Conservation (phyloP, 2,329 filamentous ascomycete species). For the Bipolaris oryzae region DNA sequence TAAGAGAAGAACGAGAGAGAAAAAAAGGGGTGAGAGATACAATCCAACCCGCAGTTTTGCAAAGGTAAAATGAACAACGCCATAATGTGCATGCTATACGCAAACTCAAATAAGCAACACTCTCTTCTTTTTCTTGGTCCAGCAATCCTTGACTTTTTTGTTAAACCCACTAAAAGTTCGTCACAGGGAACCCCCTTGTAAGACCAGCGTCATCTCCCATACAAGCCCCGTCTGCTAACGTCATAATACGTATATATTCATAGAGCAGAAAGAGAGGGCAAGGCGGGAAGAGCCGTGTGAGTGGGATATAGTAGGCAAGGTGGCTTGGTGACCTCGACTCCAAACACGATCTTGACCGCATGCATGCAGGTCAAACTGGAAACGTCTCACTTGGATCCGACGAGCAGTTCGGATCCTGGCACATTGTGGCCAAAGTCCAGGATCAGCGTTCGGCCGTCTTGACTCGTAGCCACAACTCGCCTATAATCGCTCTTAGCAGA, state of each 20-base stretch:
- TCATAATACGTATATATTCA: neutral
- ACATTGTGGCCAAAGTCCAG: constrained; percentile 83
- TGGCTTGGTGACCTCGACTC: neutral
- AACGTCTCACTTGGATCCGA: constrained; percentile 19
- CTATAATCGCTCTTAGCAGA: constrained; percentile 96
- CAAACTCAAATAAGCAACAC: constrained; percentile 2
- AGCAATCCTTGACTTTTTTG: neutral
- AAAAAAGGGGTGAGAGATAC: neutral
- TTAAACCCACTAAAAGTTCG: neutral
- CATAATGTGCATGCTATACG: constrained; percentile 11
- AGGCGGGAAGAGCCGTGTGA: constrained; percentile 1
- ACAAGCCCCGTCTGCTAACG: neutral
- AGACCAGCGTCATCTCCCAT: neutral
- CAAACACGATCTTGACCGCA: constrained; percentile 3
- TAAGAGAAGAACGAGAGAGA: neutral
- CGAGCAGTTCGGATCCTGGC: constrained; percentile 59
- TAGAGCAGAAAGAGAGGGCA: neutral
- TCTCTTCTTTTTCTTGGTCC: neutral
- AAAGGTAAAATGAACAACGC: neutral
- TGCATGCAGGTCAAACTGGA: neutral
- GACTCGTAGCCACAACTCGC: constrained; percentile 90
- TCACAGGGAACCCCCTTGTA: neutral
- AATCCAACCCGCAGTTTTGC: neutral
- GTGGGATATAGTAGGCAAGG: neutral
- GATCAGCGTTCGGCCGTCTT: constrained; percentile 89